These are phyloP conservation scores for Garcia nutans DNA, from an alignment of 345 rosid genomes.

Conservation along the genomic window DNA sequence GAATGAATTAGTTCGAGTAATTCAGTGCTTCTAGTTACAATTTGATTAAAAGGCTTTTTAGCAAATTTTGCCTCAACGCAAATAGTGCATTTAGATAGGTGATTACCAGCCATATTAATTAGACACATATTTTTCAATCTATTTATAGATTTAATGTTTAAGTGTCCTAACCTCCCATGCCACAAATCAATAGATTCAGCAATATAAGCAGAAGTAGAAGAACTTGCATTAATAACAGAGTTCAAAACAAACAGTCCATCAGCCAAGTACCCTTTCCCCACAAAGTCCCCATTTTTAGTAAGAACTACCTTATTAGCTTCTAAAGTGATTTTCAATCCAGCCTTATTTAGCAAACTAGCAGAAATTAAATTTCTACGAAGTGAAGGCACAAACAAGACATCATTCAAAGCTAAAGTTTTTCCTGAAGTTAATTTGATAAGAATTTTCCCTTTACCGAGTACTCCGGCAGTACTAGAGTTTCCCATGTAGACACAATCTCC, in stretches of 20 bases:
- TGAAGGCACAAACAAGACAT: not conserved
- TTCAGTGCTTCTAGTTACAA: not conserved
- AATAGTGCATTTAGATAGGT: not conserved
- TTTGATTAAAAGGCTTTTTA: not conserved
- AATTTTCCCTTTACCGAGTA: not conserved
- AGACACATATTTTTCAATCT: not conserved
- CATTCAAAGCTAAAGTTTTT: not conserved
- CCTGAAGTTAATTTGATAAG: not conserved
- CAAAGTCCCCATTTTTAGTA: not conserved
- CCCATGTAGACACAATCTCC: not conserved
- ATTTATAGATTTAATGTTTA: not conserved
- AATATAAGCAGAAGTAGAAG: not conserved
- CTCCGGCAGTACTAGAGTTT: not conserved
- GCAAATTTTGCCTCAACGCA: not conserved
- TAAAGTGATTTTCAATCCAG: not conserved
- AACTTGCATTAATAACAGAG: not conserved
- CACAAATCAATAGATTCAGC: not conserved
- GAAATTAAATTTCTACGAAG: not conserved
- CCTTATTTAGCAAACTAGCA: not conserved
- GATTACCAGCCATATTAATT: not conserved
- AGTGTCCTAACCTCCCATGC: not conserved
- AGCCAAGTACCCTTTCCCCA: slow-evolving; percentile 2
- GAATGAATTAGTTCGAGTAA: not conserved
- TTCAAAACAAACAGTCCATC: not conserved
- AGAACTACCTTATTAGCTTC: not conserved